A percentile compares a stretch with the other conserved stretches of the same genome.
Evolutionary conservation across 2,329 filamentous ascomycete genomes (phyloP).

Genomic region (Ascochyta pisi): DNA sequence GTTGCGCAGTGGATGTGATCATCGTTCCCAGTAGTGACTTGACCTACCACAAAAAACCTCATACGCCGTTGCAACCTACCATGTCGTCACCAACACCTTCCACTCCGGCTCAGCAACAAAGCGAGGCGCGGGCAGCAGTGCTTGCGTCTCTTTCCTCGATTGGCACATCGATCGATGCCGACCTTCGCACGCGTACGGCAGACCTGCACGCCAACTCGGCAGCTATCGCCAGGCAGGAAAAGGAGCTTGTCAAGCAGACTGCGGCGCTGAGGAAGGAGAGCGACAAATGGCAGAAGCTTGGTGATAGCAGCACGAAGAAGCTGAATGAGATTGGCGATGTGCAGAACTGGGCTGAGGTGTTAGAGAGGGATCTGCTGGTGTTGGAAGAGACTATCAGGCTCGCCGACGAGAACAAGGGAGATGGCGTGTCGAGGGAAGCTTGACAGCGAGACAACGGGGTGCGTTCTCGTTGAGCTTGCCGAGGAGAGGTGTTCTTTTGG

Average conservation of each 20-base stretch:
- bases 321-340: conserved; percentile 82
- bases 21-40: not conserved
- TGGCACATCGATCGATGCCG: conserved; percentile 72
- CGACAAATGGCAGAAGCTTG: conserved; percentile 69
- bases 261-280: conserved; percentile 68
- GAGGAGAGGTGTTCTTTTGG: not conserved
- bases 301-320: conserved; percentile 66
- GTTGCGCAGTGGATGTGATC: not conserved
- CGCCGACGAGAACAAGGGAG: conserved; percentile 37
- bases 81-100: conserved; percentile 40
- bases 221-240: conserved; percentile 71
- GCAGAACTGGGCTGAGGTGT: conserved; percentile 86
- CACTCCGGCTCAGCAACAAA: conserved; percentile 46
- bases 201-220: conserved; percentile 73
- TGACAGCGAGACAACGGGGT: conserved; percentile 12
- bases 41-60: not conserved
- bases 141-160: conserved; percentile 60
- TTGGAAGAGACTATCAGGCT: conserved; percentile 51
- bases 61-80: not conserved
- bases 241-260: conserved; percentile 67
- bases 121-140: conserved; percentile 60
- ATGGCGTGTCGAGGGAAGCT: not conserved
- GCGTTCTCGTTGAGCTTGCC: conserved; percentile 24
- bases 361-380: conserved; percentile 59
- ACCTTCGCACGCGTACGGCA: conserved; percentile 71